Conservation (phyloP, 345 rosid species). For the Hypericum androsaemum region DNA sequence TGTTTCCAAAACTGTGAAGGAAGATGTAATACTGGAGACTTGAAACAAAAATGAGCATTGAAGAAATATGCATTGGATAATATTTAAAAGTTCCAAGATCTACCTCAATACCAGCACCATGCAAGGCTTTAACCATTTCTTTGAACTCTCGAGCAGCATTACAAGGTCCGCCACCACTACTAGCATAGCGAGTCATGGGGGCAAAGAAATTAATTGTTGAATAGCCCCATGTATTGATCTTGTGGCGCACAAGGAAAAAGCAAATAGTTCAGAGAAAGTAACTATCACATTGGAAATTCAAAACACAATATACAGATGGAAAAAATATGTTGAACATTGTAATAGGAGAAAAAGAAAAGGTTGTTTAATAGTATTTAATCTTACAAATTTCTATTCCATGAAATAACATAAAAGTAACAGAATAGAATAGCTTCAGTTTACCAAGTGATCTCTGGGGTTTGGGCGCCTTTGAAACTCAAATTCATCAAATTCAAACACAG, state of each 20-base stretch:
- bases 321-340: no score
- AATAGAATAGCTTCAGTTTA: constrained; percentile 24
- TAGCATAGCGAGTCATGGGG: constrained; percentile 94
- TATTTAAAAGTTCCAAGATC: constrained; percentile 6
- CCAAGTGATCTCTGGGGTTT: constrained; percentile 96
- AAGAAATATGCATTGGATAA: background rate
- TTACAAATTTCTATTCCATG: no score
- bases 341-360: no score
- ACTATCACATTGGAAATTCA: background rate
- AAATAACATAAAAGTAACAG: no score
- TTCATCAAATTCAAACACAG: constrained; percentile 89
- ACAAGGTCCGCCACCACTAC: constrained; percentile 70
- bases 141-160: constrained; percentile 77
- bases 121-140: constrained; percentile 93
- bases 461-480: constrained; percentile 78
- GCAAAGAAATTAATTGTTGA: constrained; percentile 94
- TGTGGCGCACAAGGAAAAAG: constrained; percentile 5
- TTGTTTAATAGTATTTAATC: no score
- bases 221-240: constrained; percentile 98
- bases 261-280: background rate
- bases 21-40: background rate
- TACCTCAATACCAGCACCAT: constrained; percentile 89
- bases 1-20: no score
- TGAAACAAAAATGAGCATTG: constrained; percentile 6
- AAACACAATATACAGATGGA: background rate